phyloP scores from a whole-genome alignment of 768 basidiomycete genomes.

The Auriscalpium microsporum region DNA sequence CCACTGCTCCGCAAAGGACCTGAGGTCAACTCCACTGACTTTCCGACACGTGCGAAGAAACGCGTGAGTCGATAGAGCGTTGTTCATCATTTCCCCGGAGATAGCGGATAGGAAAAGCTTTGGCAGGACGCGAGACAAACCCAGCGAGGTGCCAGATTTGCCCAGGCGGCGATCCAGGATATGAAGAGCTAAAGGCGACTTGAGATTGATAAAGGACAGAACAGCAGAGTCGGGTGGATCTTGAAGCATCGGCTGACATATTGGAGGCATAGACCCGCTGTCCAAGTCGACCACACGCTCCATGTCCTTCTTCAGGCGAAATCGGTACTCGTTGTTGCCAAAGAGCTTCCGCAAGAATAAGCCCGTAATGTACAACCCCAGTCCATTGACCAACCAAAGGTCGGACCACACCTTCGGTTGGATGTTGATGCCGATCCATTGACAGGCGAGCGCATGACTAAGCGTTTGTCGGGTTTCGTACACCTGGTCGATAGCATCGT shows the following conservation, averaged over 20 bases:
- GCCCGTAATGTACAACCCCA: conserved; percentile 84
- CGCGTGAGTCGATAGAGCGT: conserved; percentile 78
- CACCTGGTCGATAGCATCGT: conserved; percentile 88
- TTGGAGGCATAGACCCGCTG: conserved; percentile 81
- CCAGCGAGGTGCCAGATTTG: conserved; percentile 91
- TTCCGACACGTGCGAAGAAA: conserved; percentile 91
- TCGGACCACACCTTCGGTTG: conserved; percentile 90
- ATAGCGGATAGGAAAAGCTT: conserved; percentile 92
- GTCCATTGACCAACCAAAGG: conserved; percentile 92
- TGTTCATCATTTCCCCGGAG: conserved; percentile 81
- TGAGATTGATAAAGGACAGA: conserved; percentile 87
- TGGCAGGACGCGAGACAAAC: conserved; percentile 88
- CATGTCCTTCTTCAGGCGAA: conserved; percentile 93
- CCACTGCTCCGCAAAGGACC: conserved; percentile 97
- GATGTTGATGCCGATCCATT: conserved; percentile 97
- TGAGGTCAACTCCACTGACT: conserved; percentile 83
- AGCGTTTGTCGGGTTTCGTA: conserved; percentile 83
- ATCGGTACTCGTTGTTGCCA: conserved; percentile 96
- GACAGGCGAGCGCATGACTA: conserved; percentile 82
- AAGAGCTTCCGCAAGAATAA: conserved; percentile 80
- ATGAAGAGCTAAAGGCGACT: conserved; percentile 92
- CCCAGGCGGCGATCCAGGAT: conserved; percentile 90
- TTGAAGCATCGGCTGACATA: conserved; percentile 80
- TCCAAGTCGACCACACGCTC: conserved; percentile 84
- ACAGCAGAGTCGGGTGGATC: conserved; percentile 78